phyloP scores from a whole-genome alignment of 495 filamentous ascomycete species.

The Cercophora sp. region DNA sequence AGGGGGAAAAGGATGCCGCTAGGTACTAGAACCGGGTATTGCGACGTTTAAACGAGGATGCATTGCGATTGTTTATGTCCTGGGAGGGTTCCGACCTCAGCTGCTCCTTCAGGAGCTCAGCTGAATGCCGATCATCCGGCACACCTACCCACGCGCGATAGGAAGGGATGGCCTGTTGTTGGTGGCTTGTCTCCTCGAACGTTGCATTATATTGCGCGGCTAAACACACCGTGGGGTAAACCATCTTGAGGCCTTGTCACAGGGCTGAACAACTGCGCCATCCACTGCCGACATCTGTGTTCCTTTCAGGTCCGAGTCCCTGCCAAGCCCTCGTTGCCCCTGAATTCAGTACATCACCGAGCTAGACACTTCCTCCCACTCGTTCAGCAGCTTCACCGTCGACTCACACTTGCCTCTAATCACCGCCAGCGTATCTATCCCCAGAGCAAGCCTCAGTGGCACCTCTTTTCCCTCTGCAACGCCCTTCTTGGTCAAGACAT shows the following conservation, averaged over 20 bases:
- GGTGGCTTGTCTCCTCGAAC: too few relatives aligned
- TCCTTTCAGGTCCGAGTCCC: too few relatives aligned
- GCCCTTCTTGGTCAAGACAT: slow-evolving; percentile 40
- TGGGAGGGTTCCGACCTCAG: background rate
- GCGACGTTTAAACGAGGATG: background rate
- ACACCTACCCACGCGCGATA: too few relatives aligned
- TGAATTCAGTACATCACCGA: slow-evolving; percentile 14
- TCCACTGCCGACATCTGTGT: too few relatives aligned
- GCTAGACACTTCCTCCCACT: slow-evolving; percentile 32
- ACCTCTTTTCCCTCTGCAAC: slow-evolving; percentile 31
- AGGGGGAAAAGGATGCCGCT: background rate
- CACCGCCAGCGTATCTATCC: slow-evolving; percentile 27
- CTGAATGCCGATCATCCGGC: background rate
- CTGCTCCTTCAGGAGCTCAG: background rate
- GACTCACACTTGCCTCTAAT: slow-evolving; percentile 29
- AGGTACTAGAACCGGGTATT: background rate
- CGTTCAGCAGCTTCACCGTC: slow-evolving; percentile 30
- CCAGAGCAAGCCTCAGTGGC: slow-evolving; percentile 31
- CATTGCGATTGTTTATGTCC: background rate
- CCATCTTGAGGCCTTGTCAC: too few relatives aligned
- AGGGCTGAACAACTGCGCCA: too few relatives aligned
- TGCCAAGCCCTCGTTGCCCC: too few relatives aligned
- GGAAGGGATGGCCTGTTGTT: background rate
- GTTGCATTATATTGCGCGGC: too few relatives aligned
- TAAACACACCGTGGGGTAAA: too few relatives aligned